Percentiles rank a stretch among this genome's conserved stretches.
Evolutionary conservation across 2,329 filamentous ascomycete species (phyloP).

Genomic region (Hypoxylon sp.): DNA sequence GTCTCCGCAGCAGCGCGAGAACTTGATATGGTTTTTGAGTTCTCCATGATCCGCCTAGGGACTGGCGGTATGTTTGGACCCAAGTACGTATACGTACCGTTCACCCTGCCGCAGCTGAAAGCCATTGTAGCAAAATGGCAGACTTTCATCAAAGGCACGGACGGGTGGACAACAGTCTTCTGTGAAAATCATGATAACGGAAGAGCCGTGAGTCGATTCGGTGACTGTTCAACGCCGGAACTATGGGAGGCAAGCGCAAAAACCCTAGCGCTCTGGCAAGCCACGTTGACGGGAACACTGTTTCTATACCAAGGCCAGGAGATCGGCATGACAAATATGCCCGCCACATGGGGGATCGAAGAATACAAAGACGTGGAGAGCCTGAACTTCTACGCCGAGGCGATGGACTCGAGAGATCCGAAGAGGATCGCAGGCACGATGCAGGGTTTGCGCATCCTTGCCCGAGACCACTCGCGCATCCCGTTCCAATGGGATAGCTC

Average conservation of each 20-base stretch:
- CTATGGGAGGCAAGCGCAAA: constrained; percentile 63
- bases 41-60: constrained; percentile 68
- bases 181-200: constrained; percentile 75
- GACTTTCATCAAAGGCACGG: constrained; percentile 62
- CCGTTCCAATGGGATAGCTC: constrained; percentile 75
- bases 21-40: constrained; percentile 73
- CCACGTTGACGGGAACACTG: constrained; percentile 65
- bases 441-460: constrained; percentile 67
- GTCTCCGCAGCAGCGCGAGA: constrained; percentile 66
- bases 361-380: constrained; percentile 69
- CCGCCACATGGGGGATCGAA: constrained; percentile 62
- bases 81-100: constrained; percentile 66
- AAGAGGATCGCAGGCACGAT: constrained; percentile 61
- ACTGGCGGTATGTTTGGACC: constrained; percentile 60
- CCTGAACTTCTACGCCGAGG: constrained; percentile 64
- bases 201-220: constrained; percentile 68
- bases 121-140: constrained; percentile 62
- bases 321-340: constrained; percentile 71
- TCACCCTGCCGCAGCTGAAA: constrained; percentile 61
- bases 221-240: constrained; percentile 59
- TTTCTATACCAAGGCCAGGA: constrained; percentile 73
- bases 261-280: constrained; percentile 65
- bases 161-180: constrained; percentile 71
- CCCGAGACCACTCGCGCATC: constrained; percentile 73
- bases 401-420: constrained; percentile 54